Evolutionary conservation across 345 rosid species (phyloP), one percentile per base, ranked within the genome.

Genomic region (Moricandia moricandioides): DNA sequence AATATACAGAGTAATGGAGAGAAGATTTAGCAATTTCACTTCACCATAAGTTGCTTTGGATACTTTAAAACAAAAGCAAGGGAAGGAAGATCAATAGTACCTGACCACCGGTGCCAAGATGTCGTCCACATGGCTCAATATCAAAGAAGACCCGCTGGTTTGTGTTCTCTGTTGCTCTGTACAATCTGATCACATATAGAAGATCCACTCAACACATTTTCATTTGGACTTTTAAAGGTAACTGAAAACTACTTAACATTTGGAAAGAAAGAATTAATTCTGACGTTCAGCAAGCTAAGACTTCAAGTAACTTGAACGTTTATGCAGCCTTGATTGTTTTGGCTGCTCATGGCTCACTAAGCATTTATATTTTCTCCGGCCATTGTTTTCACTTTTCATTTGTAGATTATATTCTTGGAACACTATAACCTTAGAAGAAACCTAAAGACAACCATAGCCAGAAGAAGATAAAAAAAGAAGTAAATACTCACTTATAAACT

Each of bases 31-130:
- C 40, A 8, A 14, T 8, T 1, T 33, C 13, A 61, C 65, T 8
- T 14, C 7, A 61, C 40, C 1, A 8, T 8, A 33, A 34, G 1
- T 16, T 33, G 43, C 26, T 61, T 33, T 14, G n/a, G 14, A 16
- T 61, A 47, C 13, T 14, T 8, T 13, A 56, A 24, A 26, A 12
- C 16, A 57, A 57, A 12, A 26, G 16, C 13, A 52, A 39, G 40
- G 34, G 69, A 61, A 24, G 62, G 35, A 62, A 78, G 56, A 62
- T 16, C n/a, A 7, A 29, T 58, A 58, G 56, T 78, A 94, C 97
- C 97, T 95, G 88, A 72, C 99, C 99, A 62, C 99, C 99, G 0
- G 97, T 90, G 43, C 85, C 97, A 37, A 95, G 97, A 85, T 92
- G 81, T 66, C 86, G 83, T 33, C 99, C 96, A 69, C 61, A 70